A percentile compares a stretch with the other conserved stretches of the same genome.
Evolutionary conservation across 495 filamentous ascomycete genomes (phyloP).

Genomic region (Pyronema omphalodes): DNA sequence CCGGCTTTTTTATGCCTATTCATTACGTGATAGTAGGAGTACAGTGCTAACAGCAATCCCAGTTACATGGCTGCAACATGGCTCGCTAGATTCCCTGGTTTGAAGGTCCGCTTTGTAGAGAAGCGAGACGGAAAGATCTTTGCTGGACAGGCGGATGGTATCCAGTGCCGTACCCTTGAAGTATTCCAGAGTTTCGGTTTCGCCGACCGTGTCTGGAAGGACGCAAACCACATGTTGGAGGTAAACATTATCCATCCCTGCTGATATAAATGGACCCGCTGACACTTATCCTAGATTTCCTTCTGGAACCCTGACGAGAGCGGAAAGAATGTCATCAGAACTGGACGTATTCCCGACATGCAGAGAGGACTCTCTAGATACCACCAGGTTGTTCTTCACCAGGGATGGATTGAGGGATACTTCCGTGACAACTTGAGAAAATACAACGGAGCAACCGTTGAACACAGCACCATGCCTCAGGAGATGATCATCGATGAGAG

Average conservation of each 20-base stretch:
- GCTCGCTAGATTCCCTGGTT: constrained; percentile 38
- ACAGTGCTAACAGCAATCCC: not conserved
- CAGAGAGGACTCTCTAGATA: constrained; percentile 21
- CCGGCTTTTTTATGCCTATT: no score
- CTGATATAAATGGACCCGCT: not conserved
- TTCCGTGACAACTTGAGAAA: constrained; percentile 28
- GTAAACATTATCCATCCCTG: not conserved
- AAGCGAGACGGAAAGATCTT: constrained; percentile 48
- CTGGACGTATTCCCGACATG: constrained; percentile 30
- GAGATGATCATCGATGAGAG: constrained; percentile 35
- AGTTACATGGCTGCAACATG: not conserved
- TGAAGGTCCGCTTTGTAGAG: constrained; percentile 30
- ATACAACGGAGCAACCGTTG: constrained; percentile 28
- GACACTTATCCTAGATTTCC: constrained; percentile 28
- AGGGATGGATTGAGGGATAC: constrained; percentile 30
- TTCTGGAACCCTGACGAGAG: constrained; percentile 50
- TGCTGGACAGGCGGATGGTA: constrained; percentile 59
- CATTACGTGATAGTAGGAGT: not conserved
- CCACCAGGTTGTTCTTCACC: constrained; percentile 27
- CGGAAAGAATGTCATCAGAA: constrained; percentile 36
- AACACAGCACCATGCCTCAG: constrained; percentile 27
- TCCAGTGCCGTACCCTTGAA: constrained; percentile 62
- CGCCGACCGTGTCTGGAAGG: constrained; percentile 41
- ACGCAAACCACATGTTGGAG: constrained; percentile 48
- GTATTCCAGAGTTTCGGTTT: constrained; percentile 51